Percentiles rank a stretch among this genome's conserved stretches.
These are phyloP conservation scores for Laguncularia racemosa DNA, from an alignment of 345 rosid genomes.

Conservation along the genomic window DNA sequence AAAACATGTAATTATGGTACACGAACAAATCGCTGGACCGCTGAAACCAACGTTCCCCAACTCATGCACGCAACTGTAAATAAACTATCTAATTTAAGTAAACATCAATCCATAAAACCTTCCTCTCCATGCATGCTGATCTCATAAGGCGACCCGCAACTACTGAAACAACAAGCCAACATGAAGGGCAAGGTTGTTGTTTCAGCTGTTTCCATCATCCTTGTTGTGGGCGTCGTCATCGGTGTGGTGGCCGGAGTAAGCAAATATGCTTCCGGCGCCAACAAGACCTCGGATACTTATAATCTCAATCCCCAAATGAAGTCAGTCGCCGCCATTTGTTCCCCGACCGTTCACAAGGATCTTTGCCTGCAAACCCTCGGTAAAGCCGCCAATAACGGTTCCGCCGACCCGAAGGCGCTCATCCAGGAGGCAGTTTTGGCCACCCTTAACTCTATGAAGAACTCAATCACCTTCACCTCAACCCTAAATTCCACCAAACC, in stretches of 20 bases:
- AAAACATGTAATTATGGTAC: no score
- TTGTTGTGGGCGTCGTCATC: constrained; percentile 36
- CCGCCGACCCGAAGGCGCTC: constrained; percentile 41
- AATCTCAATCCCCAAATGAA: constrained; percentile 22
- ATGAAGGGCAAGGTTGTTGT: constrained; percentile 25
- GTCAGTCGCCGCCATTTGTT: constrained; percentile 34
- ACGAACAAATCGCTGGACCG: no score
- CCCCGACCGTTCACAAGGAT: constrained; percentile 34
- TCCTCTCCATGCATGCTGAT: no score
- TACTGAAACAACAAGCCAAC: background rate
- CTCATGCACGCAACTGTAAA: no score
- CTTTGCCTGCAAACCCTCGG: constrained; percentile 43
- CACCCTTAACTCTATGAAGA: constrained; percentile 25
- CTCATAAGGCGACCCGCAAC: no score
- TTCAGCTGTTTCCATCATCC: constrained; percentile 29
- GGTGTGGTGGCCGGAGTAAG: constrained; percentile 24
- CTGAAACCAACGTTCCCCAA: no score
- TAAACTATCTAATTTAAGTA: no score
- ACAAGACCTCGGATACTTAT: background rate
- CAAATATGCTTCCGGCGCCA: background rate
- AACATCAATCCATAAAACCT: no score
- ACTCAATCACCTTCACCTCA: constrained; percentile 31
- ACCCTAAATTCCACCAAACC: constrained; percentile 8
- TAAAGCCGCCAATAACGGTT: constrained; percentile 18
- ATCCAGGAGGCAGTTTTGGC: constrained; percentile 31